A percentile compares a stretch with the other conserved stretches of the same genome.
Conservation (phyloP, 2,329 filamentous ascomycete genomes). For the Fusarium hostae region DNA sequence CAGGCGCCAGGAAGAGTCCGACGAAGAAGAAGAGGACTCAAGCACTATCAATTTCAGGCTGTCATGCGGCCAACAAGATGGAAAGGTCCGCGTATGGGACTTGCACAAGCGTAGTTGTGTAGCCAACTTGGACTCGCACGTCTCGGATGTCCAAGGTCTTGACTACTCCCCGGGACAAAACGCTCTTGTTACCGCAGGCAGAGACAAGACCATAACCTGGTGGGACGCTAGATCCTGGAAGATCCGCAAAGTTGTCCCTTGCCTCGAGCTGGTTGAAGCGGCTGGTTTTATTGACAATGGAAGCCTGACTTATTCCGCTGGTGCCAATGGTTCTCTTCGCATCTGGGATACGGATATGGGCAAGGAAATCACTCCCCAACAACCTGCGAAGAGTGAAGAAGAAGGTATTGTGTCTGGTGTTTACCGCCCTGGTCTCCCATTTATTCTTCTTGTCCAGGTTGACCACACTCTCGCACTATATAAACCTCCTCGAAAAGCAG, state of each 20-base stretch:
- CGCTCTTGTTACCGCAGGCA: conserved; percentile 81
- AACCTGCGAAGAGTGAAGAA: conserved; percentile 68
- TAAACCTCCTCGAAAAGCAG: conserved; percentile 56
- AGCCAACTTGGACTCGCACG: conserved; percentile 87
- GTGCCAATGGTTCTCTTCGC: conserved; percentile 82
- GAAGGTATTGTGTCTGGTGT: conserved; percentile 79
- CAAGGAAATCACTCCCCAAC: conserved; percentile 81
- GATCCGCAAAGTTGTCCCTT: conserved; percentile 80
- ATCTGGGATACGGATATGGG: conserved; percentile 85
- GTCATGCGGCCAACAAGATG: conserved; percentile 93
- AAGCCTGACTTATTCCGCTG: conserved; percentile 81
- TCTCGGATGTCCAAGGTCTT: conserved; percentile 90
- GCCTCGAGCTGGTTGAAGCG: conserved; percentile 85
- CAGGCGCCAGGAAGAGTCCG: conserved; percentile 49
- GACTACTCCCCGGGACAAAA: conserved; percentile 83
- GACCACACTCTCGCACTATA: conserved; percentile 90
- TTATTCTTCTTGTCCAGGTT: conserved; percentile 83
- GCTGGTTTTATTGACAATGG: conserved; percentile 82
- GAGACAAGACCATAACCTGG: conserved; percentile 93
- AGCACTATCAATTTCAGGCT: conserved; percentile 75
- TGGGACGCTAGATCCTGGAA: conserved; percentile 94
- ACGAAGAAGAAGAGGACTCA: conserved; percentile 54
- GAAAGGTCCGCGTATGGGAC: conserved; percentile 92
- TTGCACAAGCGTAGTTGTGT: conserved; percentile 83
- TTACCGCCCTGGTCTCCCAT: conserved; percentile 71